These are phyloP conservation scores for Peniophora sp. DNA, from an alignment of 1,284 basidiomycete species.

Conservation along the genomic window DNA sequence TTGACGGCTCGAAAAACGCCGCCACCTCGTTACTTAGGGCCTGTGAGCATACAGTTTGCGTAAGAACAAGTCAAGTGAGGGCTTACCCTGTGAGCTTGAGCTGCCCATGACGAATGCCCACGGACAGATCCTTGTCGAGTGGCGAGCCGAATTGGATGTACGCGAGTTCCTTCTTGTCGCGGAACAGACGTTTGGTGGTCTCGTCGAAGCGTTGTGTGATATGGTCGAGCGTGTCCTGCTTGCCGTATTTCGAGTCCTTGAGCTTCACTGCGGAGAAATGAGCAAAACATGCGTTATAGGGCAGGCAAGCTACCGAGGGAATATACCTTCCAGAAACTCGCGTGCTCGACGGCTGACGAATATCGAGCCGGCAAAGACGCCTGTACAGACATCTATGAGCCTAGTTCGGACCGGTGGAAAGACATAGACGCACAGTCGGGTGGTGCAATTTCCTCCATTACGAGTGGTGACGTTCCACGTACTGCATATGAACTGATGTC, in stretches of 20 bases:
- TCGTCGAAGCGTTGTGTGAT: slow-evolving; percentile 70
- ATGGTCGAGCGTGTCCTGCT: slow-evolving; percentile 61
- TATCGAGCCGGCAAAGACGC: slow-evolving; percentile 73
- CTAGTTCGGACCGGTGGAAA: slow-evolving; percentile 1
- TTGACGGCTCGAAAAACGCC: slow-evolving; percentile 68
- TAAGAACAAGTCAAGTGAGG: background rate
- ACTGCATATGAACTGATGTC: slow-evolving; percentile 75
- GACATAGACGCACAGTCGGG: slow-evolving; percentile 52
- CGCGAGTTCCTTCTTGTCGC: slow-evolving; percentile 55
- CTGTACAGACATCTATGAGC: slow-evolving; percentile 22
- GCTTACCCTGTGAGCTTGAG: slow-evolving; percentile 62
- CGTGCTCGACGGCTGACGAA: slow-evolving; percentile 68
- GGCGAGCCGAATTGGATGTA: slow-evolving; percentile 73
- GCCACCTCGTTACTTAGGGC: slow-evolving; percentile 47
- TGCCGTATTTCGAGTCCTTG: slow-evolving; percentile 60
- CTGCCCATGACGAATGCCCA: slow-evolving; percentile 63
- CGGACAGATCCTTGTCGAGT: slow-evolving; percentile 60
- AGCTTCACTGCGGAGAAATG: slow-evolving; percentile 45
- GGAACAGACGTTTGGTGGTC: slow-evolving; percentile 71
- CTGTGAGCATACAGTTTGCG: slow-evolving; percentile 5
- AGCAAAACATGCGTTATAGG: slow-evolving; percentile 1
- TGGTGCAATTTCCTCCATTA: slow-evolving; percentile 73
- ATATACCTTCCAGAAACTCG: slow-evolving; percentile 55
- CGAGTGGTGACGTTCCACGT: slow-evolving; percentile 53
- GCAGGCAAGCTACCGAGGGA: background rate